A percentile compares a stretch with the other conserved stretches of the same genome.
Conservation (phyloP, 352 stramenopile genomes). For the Pythium plurisporium region DNA sequence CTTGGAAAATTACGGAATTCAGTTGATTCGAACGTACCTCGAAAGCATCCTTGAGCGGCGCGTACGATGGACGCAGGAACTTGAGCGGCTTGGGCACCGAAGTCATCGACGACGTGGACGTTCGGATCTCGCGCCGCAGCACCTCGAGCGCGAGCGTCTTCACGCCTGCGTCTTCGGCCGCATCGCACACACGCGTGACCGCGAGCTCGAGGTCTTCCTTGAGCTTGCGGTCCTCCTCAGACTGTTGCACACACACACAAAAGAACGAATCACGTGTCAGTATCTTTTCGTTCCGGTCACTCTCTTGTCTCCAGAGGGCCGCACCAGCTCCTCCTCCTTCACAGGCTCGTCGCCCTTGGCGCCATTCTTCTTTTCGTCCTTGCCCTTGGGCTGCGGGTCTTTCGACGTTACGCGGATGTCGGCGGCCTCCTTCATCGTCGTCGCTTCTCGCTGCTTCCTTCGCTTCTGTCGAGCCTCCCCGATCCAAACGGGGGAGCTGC, state of each 20-base stretch:
- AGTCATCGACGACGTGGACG: conserved; percentile 98
- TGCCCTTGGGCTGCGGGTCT: conserved; percentile 46
- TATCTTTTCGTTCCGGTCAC: background rate
- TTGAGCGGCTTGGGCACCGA: conserved; percentile 99
- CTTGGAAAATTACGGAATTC: background rate
- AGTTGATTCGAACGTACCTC: conserved; percentile 27
- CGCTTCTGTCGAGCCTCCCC: conserved; percentile 3
- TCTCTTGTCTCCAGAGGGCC: too few species aligned
- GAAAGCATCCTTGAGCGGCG: conserved; percentile 85
- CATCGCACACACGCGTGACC: conserved; percentile 74
- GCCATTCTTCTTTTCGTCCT: conserved; percentile 23
- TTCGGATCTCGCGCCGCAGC: conserved; percentile 95
- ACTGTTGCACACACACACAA: conserved; percentile 30
- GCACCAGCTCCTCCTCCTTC: conserved; percentile 65
- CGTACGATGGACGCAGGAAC: conserved; percentile 97
- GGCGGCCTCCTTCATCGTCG: conserved; percentile 66
- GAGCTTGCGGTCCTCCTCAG: conserved; percentile 89
- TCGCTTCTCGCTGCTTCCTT: conserved; percentile 20
- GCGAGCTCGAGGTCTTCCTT: conserved; percentile 92
- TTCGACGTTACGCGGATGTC: conserved; percentile 55
- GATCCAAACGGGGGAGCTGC: conserved; percentile 17
- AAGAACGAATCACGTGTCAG: background rate
- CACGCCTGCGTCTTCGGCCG: conserved; percentile 50
- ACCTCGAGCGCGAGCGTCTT: conserved; percentile 93
- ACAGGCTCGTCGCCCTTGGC: conserved; percentile 28